These are phyloP conservation scores for Phylloporus scabripes DNA, from an alignment of 768 basidiomycete species.

Conservation along the genomic window DNA sequence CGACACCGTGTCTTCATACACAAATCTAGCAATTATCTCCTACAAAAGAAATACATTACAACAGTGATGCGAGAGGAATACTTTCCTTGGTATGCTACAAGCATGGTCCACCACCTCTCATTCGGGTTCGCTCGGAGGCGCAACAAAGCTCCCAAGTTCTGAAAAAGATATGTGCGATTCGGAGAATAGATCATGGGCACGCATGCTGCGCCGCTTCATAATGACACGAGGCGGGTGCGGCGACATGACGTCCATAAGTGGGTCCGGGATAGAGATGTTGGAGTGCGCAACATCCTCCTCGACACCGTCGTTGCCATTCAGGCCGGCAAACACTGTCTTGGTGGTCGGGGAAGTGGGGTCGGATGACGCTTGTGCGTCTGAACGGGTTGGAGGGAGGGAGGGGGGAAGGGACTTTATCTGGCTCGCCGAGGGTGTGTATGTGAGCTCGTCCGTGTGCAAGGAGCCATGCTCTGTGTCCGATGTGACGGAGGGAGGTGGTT, in stretches of 20 bases:
- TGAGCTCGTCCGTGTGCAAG: neutral
- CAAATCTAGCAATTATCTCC: neutral
- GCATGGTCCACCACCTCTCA: neutral
- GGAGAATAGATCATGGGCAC: constrained; percentile 23
- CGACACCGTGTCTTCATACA: neutral
- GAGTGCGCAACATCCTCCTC: neutral
- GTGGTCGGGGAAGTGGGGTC: constrained; percentile 1
- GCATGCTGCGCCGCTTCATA: constrained; percentile 15
- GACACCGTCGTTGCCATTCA: neutral
- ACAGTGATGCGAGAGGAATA: neutral
- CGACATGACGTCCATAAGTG: constrained; percentile 18
- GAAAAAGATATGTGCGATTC: constrained; percentile 24
- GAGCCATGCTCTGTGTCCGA: neutral
- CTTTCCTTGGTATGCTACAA: neutral
- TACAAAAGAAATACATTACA: neutral
- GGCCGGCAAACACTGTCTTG: neutral
- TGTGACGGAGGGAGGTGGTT: neutral
- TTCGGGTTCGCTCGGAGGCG: constrained; percentile 1
- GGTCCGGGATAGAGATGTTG: constrained; percentile 5
- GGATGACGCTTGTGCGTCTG: neutral
- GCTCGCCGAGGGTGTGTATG: neutral
- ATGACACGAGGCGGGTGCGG: constrained; percentile 9
- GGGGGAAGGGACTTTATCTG: constrained; percentile 2
- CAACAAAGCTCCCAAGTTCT: constrained; percentile 23
- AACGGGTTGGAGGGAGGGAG: constrained; percentile 4